Evolutionary conservation across 176 grass and related monocot genomes (phyloP).

Genomic region (Rhynchospora breviuscula): DNA sequence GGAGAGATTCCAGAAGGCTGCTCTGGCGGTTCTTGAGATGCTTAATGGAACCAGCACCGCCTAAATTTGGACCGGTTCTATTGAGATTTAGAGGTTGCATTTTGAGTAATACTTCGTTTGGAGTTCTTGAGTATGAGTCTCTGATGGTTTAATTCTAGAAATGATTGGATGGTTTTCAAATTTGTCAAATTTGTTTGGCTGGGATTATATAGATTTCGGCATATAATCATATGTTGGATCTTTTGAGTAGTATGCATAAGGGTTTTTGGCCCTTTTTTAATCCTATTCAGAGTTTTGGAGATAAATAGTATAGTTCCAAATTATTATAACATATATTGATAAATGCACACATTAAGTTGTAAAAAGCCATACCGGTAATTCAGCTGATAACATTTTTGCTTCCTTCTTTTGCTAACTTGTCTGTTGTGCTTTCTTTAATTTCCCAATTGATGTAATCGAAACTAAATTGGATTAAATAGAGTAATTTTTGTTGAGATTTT

Average conservation of each 20-base stretch:
- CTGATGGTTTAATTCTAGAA: no score
- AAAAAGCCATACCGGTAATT: not conserved
- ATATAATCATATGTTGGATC: no score
- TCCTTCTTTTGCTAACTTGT: not conserved
- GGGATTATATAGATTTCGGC: no score
- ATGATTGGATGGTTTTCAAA: no score
- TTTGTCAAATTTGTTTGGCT: no score
- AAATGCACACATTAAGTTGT: not conserved
- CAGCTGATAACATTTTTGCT: not conserved
- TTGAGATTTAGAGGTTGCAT: not conserved
- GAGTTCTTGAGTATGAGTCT: not conserved
- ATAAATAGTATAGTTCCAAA: not conserved
- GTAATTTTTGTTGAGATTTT: not conserved
- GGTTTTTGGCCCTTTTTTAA: not conserved
- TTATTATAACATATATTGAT: not conserved
- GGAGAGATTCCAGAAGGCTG: constrained; percentile 70
- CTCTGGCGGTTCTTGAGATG: constrained; percentile 64
- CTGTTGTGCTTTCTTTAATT: not conserved
- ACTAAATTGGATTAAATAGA: not conserved
- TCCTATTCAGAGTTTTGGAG: not conserved
- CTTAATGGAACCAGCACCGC: constrained; percentile 30
- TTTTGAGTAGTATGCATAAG: not conserved
- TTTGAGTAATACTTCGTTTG: not conserved
- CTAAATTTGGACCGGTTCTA: not conserved
- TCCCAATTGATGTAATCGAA: not conserved